Evolutionary conservation across 108 stramenopile species (phyloP), one percentile per base, ranked within the genome.

Genomic region (Cylindrotheca fusiformis): DNA sequence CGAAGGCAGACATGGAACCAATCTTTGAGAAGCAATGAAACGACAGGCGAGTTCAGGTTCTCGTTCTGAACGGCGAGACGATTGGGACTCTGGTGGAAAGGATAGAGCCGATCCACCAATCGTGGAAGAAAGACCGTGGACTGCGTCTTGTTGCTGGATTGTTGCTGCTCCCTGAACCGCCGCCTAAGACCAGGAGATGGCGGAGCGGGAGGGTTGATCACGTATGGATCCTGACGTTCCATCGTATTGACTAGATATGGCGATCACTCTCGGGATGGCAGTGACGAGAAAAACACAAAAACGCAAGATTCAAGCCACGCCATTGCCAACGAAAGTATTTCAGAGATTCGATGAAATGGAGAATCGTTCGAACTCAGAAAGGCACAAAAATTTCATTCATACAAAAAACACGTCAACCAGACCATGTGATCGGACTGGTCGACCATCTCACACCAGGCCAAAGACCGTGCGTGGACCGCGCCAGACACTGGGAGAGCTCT

Each of bases 1-100:
- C 86, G 52, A 48, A 95, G 65, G 3, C 91, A 52, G 10, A 84
- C 81, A 65, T 95, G 93, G 60, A 89, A 95, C 88, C 84, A 91
- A 73, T 95, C 84, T 27, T 75, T 53, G 4, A 67, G 30, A n/a
- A 73, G 29, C 0, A 84, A 48, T 1, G 44, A 33, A 32, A 22
- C 68, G 3, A 71, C n/a, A 2, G 14, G 21, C 2, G 22, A 14
- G 12, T 61, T 44, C 0, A 30, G 32, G 26, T 60, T 60, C 1
- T 60, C 32, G 48, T 84, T 72, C 14, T 63, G 50, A 4, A 88
- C 68, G 3, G 33, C 31, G 0, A 85, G 24, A 3, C 51, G 32
- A 49, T 93, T 86, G 3, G 48, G 58, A 0, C 76, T 78, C 63
- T 88, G 91, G 56, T 81, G 61, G 48, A 67, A 87, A n/a, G 87